Conservation (phyloP, 2,329 filamentous ascomycete species). For the Calonectria pseudoturangicola region DNA sequence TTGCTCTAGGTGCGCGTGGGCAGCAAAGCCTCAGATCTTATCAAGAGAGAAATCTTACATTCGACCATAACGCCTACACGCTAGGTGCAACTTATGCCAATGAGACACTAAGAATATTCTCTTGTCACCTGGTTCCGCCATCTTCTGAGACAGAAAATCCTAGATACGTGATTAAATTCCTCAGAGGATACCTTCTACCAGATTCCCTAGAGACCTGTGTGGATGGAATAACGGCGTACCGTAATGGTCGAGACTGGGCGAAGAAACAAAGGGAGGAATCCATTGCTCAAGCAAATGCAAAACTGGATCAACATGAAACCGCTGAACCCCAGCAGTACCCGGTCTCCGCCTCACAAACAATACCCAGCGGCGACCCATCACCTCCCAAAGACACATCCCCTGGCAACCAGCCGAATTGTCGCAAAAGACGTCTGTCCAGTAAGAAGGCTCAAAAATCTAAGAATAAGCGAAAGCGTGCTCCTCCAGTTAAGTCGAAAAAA, state of each 20-base stretch:
- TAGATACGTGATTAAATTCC: background rate
- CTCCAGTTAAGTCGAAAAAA: no score
- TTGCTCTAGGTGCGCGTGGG: background rate
- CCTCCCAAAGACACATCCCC: no score
- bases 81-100: background rate
- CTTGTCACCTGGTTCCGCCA: background rate
- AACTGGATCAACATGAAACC: no score
- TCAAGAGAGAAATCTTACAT: background rate
- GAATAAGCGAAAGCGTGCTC: no score
- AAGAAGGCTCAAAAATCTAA: no score
- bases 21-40: background rate
- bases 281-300: background rate
- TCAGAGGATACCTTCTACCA: background rate
- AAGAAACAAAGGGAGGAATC: background rate
- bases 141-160: background rate
- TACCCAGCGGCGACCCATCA: no score
- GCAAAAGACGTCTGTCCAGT: no score
- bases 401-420: no score
- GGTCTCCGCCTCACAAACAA: background rate
- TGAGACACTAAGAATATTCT: background rate
- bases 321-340: background rate
- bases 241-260: background rate
- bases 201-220: background rate
- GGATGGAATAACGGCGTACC: background rate
- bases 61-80: background rate